Evolutionary conservation across 345 rosid genomes (phyloP).

Genomic region (Draba incana): DNA sequence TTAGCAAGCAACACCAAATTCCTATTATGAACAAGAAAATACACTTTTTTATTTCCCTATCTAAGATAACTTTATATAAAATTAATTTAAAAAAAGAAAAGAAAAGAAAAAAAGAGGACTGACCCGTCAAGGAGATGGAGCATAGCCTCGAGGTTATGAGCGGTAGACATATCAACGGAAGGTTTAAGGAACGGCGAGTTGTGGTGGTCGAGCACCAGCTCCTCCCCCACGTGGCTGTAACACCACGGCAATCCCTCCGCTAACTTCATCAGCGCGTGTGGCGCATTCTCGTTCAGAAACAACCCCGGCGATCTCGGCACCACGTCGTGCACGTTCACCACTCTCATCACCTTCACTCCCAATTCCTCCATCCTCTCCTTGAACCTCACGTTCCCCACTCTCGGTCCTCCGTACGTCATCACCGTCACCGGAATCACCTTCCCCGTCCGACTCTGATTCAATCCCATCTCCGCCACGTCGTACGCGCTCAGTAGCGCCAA

Average conservation of each 20-base stretch:
- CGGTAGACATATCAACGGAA: slow-evolving; percentile 49
- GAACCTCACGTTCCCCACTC: slow-evolving; percentile 74
- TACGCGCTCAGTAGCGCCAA: slow-evolving; percentile 76
- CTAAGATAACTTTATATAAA: too few relatives aligned
- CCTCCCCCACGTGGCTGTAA: slow-evolving; percentile 80
- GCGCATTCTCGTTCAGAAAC: slow-evolving; percentile 59
- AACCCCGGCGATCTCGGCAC: slow-evolving; percentile 80
- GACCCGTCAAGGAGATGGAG: slow-evolving; percentile 90
- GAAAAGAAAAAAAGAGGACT: background rate
- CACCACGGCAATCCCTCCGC: slow-evolving; percentile 73
- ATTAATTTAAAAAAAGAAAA: too few relatives aligned
- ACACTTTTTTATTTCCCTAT: too few relatives aligned
- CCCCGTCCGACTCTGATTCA: slow-evolving; percentile 47
- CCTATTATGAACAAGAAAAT: too few relatives aligned
- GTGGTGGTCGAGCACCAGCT: slow-evolving; percentile 63
- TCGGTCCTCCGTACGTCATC: slow-evolving; percentile 68
- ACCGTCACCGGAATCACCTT: slow-evolving; percentile 57
- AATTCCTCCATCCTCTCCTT: slow-evolving; percentile 60
- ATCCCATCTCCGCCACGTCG: slow-evolving; percentile 67
- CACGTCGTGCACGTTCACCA: slow-evolving; percentile 65
- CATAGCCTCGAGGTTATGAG: slow-evolving; percentile 80
- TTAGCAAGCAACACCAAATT: too few relatives aligned
- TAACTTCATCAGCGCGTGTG: slow-evolving; percentile 51
- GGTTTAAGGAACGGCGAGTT: slow-evolving; percentile 73
- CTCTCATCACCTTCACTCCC: slow-evolving; percentile 78